These are phyloP conservation scores for Blastomyces gilchristii DNA, from an alignment of 2,329 filamentous ascomycete genomes.

Conservation along the genomic window DNA sequence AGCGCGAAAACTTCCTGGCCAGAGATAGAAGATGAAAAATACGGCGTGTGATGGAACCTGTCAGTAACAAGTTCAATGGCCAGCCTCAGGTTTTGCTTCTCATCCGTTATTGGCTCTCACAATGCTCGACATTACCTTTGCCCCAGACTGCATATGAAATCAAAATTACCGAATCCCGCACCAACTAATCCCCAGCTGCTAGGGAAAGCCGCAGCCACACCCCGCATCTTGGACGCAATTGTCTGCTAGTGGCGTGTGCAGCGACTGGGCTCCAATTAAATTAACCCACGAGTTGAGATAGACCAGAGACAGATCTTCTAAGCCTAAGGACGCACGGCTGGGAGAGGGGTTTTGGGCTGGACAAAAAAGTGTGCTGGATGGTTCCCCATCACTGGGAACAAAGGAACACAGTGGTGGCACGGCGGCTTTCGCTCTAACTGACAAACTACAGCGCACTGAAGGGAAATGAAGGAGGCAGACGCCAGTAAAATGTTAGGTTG, in stretches of 20 bases:
- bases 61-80: neutral
- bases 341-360: neutral
- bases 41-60: neutral
- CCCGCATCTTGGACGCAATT: conserved; percentile 6
- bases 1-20: neutral
- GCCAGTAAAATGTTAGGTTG: neutral
- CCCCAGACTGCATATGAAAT: neutral
- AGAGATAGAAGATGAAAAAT: neutral
- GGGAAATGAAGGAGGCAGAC: neutral
- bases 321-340: neutral
- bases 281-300: neutral
- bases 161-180: conserved; percentile 1
- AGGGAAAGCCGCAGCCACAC: conserved; percentile 3
- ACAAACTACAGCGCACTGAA: neutral
- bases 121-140: neutral
- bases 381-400: neutral
- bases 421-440: neutral
- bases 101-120: neutral
- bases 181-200: neutral
- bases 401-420: neutral
- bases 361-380: neutral
- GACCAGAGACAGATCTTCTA: neutral
- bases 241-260: neutral
- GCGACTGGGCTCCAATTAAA: neutral
- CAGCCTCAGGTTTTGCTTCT: neutral